Evolutionary conservation across 1,284 basidiomycete genomes (phyloP).

Genomic region (Phellopilus nigrolimitatus): DNA sequence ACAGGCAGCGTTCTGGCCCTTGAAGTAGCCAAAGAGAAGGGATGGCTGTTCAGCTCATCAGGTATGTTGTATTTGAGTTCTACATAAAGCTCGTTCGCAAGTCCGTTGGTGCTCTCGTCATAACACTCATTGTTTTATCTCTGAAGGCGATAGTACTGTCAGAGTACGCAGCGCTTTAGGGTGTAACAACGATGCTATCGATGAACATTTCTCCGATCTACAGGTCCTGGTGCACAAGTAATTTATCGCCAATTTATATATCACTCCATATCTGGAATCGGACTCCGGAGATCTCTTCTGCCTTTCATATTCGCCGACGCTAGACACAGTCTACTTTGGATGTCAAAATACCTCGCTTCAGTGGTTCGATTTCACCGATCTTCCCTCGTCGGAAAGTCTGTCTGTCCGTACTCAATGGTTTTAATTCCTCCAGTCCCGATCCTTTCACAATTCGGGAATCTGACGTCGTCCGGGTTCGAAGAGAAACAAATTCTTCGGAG

Average conservation of each 20-base stretch:
- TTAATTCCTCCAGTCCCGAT: slow-evolving; percentile 2
- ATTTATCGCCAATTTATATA: slow-evolving; percentile 70
- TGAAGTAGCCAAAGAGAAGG: slow-evolving; percentile 68
- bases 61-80: slow-evolving; percentile 38
- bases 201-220: slow-evolving; percentile 16
- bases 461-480: slow-evolving; percentile 34
- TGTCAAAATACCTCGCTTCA: slow-evolving; percentile 89
- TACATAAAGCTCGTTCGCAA: slow-evolving; percentile 21
- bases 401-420: background rate
- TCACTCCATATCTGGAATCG: slow-evolving; percentile 81
- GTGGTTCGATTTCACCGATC: slow-evolving; percentile 65
- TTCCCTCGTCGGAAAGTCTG: slow-evolving; percentile 7
- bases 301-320: slow-evolving; percentile 70
- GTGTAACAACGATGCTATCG: background rate
- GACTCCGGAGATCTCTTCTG: slow-evolving; percentile 90
- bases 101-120: slow-evolving; percentile 1
- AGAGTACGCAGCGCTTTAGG: slow-evolving; percentile 45
- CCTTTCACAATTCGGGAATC: slow-evolving; percentile 7
- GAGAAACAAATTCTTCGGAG: slow-evolving; percentile 75
- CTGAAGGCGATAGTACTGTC: slow-evolving; percentile 81
- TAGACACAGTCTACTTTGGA: slow-evolving; percentile 80
- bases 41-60: slow-evolving; percentile 85
- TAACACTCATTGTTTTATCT: slow-evolving; percentile 15
- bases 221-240: slow-evolving; percentile 84
- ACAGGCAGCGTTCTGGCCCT: slow-evolving; percentile 82